Conservation (phyloP, 768 basidiomycete species). For the Mycena maculata region DNA sequence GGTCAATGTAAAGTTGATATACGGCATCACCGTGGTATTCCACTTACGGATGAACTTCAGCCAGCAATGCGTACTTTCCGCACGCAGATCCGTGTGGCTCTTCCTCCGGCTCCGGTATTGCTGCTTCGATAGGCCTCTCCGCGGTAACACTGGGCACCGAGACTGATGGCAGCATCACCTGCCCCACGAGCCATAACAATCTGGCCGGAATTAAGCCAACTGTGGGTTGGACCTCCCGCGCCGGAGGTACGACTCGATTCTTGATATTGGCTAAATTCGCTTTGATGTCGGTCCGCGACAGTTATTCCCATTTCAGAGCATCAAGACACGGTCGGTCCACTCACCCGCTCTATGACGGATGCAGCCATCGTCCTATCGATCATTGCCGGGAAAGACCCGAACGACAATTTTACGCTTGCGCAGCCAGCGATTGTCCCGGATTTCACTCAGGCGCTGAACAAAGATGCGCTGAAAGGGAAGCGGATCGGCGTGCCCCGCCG, state of each 20-base stretch:
- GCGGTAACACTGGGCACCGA: conserved; percentile 62
- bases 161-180: conserved; percentile 66
- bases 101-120: conserved; percentile 67
- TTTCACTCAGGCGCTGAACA: conserved; percentile 62
- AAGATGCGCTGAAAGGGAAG: conserved; percentile 59
- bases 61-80: conserved; percentile 61
- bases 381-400: conserved; percentile 65
- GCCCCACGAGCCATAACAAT: conserved; percentile 63
- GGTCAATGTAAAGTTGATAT: conserved; percentile 50
- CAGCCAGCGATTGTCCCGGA: conserved; percentile 66
- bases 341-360: conserved; percentile 64
- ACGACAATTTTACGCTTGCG: conserved; percentile 64
- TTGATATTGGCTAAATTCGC: background rate
- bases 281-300: conserved; percentile 33
- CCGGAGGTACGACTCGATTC: conserved; percentile 56
- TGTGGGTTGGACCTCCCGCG: conserved; percentile 67
- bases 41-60: background rate
- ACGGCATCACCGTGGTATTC: background rate
- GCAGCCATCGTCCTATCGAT: conserved; percentile 64
- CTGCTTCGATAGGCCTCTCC: conserved; percentile 63
- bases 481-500: conserved; percentile 65
- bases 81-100: conserved; percentile 67
- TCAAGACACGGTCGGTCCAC: conserved; percentile 70
- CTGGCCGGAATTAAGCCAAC: conserved; percentile 71
- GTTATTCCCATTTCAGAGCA: conserved; percentile 69